phyloP scores from a whole-genome alignment of 1,139 yeast genomes.

The Lodderomyces beijingensis region DNA sequence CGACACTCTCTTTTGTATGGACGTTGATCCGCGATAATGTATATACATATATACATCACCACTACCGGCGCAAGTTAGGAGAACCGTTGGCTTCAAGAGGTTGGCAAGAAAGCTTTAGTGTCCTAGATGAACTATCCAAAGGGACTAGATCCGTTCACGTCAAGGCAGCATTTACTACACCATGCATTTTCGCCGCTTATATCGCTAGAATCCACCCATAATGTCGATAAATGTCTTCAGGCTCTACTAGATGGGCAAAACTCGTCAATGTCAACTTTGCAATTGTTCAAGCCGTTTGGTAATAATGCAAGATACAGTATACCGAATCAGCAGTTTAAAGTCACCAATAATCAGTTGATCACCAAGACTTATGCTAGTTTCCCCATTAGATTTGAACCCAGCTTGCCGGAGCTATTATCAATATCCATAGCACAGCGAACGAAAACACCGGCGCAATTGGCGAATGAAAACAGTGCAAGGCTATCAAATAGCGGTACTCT shows the following conservation, averaged over 20 bases:
- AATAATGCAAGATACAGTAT: slow-evolving; percentile 42
- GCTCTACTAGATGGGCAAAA: slow-evolving; percentile 23
- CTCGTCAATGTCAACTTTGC: slow-evolving; percentile 23
- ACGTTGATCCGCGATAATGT: no score
- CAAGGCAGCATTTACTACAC: slow-evolving; percentile 42
- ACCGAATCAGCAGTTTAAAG: slow-evolving; percentile 34
- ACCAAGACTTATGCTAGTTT: slow-evolving; percentile 42
- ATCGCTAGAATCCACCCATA: slow-evolving; percentile 49
- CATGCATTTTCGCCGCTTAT: slow-evolving; percentile 57
- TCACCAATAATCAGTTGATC: slow-evolving; percentile 39
- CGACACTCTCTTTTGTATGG: no score
- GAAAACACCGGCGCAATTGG: slow-evolving; percentile 1
- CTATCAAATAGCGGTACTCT: slow-evolving; percentile 3
- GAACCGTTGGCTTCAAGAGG: no score
- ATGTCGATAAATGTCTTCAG: slow-evolving; percentile 46
- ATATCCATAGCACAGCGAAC: slow-evolving; percentile 20
- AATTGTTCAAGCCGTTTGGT: slow-evolving; percentile 41
- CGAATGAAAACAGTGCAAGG: neutral
- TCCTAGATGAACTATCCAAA: slow-evolving; percentile 28
- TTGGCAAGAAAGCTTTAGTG: no score
- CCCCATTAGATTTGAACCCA: slow-evolving; percentile 42
- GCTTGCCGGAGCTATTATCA: slow-evolving; percentile 37
- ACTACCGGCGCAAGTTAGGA: no score
- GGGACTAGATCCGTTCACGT: slow-evolving; percentile 39
- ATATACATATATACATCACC: no score